These are phyloP conservation scores for Tetracladium maxilliforme DNA, from an alignment of 2,329 filamentous ascomycete species.

Conservation along the genomic window DNA sequence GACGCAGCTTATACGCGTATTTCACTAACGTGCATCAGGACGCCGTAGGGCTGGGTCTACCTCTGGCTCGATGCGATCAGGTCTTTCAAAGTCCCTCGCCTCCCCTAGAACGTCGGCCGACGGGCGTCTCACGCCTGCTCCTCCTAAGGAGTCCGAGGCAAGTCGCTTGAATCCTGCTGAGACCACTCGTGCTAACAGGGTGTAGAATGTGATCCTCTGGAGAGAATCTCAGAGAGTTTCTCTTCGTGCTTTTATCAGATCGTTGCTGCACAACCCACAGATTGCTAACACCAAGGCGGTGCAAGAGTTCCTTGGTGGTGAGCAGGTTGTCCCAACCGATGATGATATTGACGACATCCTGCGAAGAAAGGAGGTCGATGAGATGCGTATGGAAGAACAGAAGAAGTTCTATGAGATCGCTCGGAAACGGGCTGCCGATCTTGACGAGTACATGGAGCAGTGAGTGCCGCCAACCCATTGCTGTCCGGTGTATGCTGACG, in stretches of 20 bases:
- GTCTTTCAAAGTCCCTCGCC: too few species aligned
- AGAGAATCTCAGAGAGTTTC: conserved; percentile 87
- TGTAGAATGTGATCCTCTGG: conserved; percentile 47
- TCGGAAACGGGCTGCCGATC: conserved; percentile 71
- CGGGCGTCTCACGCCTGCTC: too few species aligned
- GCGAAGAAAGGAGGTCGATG: conserved; percentile 68
- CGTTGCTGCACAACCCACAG: conserved; percentile 69
- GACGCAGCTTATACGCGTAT: too few species aligned
- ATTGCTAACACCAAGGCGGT: conserved; percentile 74
- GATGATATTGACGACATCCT: conserved; percentile 75
- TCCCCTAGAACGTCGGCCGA: too few species aligned
- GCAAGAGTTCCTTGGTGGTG: conserved; percentile 62
- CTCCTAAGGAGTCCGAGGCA: too few species aligned
- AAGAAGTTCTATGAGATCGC: conserved; percentile 93
- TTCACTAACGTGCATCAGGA: too few species aligned
- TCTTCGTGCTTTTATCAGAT: conserved; percentile 77
- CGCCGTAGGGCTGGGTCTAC: too few species aligned
- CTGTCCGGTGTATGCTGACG: conserved; percentile 4
- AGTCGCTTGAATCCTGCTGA: too few species aligned
- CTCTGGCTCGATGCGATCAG: too few species aligned
- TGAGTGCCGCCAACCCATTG: conserved; percentile 23
- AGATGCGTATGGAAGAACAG: conserved; percentile 82
- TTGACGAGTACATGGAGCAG: conserved; percentile 98
- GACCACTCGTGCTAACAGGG: too few species aligned
- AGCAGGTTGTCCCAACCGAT: conserved; percentile 61